Base-by-base conservation (phyloP, 176 grass and related monocot genomes). In the Bonia amplexicaulis region DNA sequence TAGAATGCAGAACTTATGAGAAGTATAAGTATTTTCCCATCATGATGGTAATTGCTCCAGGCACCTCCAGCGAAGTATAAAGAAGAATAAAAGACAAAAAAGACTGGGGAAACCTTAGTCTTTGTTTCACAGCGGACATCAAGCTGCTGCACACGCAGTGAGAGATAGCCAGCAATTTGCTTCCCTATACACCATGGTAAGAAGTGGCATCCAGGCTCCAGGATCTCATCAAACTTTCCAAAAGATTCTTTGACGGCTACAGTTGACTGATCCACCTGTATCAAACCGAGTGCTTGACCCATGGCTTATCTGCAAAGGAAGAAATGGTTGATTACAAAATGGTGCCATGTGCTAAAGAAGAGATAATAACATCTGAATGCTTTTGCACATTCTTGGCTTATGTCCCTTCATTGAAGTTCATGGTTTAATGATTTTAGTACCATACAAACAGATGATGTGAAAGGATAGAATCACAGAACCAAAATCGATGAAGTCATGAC, bases 91-190 rank as follows among this genome's bases (percentile, higher is more conserved):
- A 17, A 16, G 6, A 25, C 16, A 74, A 62, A 14, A 42, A 5
- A 83, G 47, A 52, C 19, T 7, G 45, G 19, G 20, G 13, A 27
- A 25, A 97, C 94, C 88, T 94, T 97, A 33, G 94, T 97, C 81
- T 97, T 97, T 52, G 94, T 97, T 76, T 97, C 94, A 12, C 92
- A 94, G 70, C 90, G 90, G 20, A 94, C 88, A 23, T 97, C 90
- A 76, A 97, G 94, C 74, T 97, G 94, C 66, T 94, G 94, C 44
- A 97, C 94, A 76, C 94, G 92, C 49, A 97, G 82, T 35, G 94
- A 94, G 48, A 97, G 92, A 80, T 90, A 87, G 26, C 94, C 94
- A 77, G 92, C 92, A 64, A 97, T 81, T 53, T 92, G 90, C 58
- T 89, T 79, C 54, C 94, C 94, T 51, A 90, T 37, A 79, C 90